Percentiles rank a stretch among this genome's conserved stretches.
These are phyloP conservation scores for Fonsecaea erecta DNA, from an alignment of 2,329 filamentous ascomycete species.

Conservation along the genomic window DNA sequence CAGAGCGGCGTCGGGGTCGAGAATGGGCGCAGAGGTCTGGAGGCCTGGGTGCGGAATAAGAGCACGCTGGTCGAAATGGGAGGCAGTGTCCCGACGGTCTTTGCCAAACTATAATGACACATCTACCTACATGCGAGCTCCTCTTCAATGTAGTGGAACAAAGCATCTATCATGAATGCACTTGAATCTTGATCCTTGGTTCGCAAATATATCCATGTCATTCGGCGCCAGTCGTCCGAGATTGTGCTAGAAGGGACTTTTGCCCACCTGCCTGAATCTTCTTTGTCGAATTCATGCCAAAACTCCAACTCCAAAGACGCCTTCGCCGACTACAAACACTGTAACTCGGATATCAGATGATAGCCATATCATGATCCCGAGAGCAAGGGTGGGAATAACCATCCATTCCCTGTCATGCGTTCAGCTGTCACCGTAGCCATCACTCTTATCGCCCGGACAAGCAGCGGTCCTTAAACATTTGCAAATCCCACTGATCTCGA, in stretches of 20 bases:
- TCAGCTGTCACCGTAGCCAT: background rate
- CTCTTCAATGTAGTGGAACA: background rate
- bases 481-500: background rate
- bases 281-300: background rate
- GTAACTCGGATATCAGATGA: background rate
- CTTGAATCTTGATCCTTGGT: background rate
- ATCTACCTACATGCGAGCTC: background rate
- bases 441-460: background rate
- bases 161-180: background rate
- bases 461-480: background rate
- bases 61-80: constrained; percentile 85
- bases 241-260: background rate
- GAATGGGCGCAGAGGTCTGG: constrained; percentile 78
- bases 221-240: background rate
- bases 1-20: constrained; percentile 85
- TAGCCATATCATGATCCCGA: background rate
- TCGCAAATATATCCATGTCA: background rate
- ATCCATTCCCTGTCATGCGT: too few relatives aligned
- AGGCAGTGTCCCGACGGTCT: constrained; percentile 71
- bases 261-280: background rate
- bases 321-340: background rate
- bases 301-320: background rate
- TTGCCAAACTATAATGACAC: constrained; percentile 64
- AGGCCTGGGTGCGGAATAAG: constrained; percentile 84
- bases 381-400: background rate